These are phyloP conservation scores for Syncephalastrum racemosum DNA, from an alignment of 371 early-diverging fungal species.

Conservation along the genomic window DNA sequence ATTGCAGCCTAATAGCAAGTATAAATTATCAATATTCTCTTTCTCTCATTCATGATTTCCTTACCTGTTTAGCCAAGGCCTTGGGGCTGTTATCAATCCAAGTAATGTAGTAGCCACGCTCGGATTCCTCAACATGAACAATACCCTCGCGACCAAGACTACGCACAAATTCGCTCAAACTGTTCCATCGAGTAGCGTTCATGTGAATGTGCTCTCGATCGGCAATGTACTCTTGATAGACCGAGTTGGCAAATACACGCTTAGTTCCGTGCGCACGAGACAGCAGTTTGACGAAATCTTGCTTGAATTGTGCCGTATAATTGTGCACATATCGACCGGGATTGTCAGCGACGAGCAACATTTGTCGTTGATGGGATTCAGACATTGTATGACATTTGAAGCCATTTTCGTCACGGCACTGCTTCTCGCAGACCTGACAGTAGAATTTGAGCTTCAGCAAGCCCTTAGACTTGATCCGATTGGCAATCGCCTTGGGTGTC, in stretches of 20 bases:
- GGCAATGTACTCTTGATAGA: conserved; percentile 94
- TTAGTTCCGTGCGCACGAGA: conserved; percentile 84
- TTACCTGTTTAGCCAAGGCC: conserved; percentile 71
- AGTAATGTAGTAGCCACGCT: conserved; percentile 85
- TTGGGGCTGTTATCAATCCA: conserved; percentile 94
- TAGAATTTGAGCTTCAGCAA: conserved; percentile 92
- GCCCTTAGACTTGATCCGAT: conserved; percentile 91
- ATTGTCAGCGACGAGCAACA: conserved; percentile 86
- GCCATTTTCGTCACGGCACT: conserved; percentile 94
- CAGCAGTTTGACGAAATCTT: conserved; percentile 68
- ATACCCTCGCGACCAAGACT: conserved; percentile 84
- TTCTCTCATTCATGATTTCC: neutral
- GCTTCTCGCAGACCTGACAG: conserved; percentile 94
- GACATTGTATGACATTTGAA: conserved; percentile 93
- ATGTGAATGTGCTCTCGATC: conserved; percentile 93
- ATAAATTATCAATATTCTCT: neutral
- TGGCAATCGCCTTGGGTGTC: conserved; percentile 83
- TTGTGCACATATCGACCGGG: conserved; percentile 67
- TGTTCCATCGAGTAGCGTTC: conserved; percentile 93
- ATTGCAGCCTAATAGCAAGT: conserved; percentile 67
- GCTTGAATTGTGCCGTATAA: conserved; percentile 75
- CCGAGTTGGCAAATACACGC: conserved; percentile 85
- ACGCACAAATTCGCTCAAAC: conserved; percentile 84
- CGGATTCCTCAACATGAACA: conserved; percentile 86
- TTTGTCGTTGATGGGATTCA: conserved; percentile 93